Percentiles rank a stretch among this genome's conserved stretches.
Conservation (phyloP, 2,329 filamentous ascomycete species). For the Tympanopsis confertula region DNA sequence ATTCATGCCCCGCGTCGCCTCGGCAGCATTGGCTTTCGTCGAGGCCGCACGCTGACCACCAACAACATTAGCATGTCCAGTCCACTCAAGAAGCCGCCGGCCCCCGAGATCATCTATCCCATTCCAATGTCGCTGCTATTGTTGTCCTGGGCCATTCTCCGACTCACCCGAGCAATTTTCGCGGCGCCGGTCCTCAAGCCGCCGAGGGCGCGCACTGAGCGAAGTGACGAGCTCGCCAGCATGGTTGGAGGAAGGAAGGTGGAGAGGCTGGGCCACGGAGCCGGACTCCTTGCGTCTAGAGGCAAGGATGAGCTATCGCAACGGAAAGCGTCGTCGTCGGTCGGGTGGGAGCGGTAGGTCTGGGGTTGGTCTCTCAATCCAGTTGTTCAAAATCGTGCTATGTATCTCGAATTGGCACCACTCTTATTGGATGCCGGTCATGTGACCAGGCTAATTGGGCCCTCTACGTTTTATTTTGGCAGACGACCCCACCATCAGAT, state of each 20-base stretch:
- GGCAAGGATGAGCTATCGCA: background rate
- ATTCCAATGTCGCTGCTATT: background rate
- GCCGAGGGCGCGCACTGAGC: slow-evolving; percentile 76
- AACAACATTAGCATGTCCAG: slow-evolving; percentile 26
- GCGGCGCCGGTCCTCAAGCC: slow-evolving; percentile 63
- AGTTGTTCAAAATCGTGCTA: background rate
- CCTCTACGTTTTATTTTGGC: too few species aligned
- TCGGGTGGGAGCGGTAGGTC: slow-evolving; percentile 16
- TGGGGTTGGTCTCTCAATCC: slow-evolving; percentile 8
- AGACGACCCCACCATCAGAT: too few species aligned
- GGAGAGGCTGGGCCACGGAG: slow-evolving; percentile 17
- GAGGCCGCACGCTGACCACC: slow-evolving; percentile 50
- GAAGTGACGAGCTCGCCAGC: slow-evolving; percentile 87
- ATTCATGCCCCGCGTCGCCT: slow-evolving; percentile 72
- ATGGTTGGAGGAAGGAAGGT: slow-evolving; percentile 51
- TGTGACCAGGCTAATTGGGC: too few species aligned
- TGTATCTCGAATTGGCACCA: background rate
- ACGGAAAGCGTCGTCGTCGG: background rate
- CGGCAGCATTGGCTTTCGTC: slow-evolving; percentile 59
- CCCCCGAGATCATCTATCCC: background rate
- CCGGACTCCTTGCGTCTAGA: slow-evolving; percentile 17
- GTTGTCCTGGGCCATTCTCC: slow-evolving; percentile 22
- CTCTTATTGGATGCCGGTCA: slow-evolving; percentile 1
- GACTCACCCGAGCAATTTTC: slow-evolving; percentile 64
- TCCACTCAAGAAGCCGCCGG: slow-evolving; percentile 3